These are phyloP conservation scores for Rhodomyrtus psidioides DNA, from an alignment of 441 rosid species.

Conservation along the genomic window DNA sequence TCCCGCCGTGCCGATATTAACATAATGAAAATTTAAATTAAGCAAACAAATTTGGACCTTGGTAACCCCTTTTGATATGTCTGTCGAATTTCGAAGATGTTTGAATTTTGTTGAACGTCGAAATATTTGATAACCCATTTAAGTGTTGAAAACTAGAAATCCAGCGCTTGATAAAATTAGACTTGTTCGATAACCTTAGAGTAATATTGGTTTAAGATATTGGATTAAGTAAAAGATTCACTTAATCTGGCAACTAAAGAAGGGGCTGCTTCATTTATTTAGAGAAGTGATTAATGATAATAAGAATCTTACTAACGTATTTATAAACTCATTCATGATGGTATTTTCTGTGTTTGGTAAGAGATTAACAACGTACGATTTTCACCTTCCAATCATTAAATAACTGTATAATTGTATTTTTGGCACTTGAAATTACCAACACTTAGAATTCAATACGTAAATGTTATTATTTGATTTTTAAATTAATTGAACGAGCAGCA, in stretches of 20 bases:
- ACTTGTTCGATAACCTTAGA: background rate
- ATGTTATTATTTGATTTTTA: too few species aligned
- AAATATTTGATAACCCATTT: background rate
- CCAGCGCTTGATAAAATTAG: background rate
- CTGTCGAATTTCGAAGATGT: accelerated
- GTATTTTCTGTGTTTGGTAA: accelerated
- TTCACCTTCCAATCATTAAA: background rate
- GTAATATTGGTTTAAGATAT: background rate
- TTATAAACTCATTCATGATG: background rate
- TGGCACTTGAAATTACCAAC: too few species aligned
- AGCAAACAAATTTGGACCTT: background rate
- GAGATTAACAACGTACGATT: background rate
- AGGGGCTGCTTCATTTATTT: background rate
- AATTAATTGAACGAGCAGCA: too few species aligned
- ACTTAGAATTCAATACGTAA: too few species aligned
- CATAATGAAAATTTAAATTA: background rate
- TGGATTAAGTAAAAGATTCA: background rate
- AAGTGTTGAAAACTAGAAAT: background rate
- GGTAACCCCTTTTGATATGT: background rate
- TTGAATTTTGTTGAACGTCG: background rate
- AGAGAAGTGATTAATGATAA: background rate
- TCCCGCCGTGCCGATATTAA: background rate
- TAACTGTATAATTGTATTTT: background rate
- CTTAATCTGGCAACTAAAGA: background rate
- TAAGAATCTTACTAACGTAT: background rate